A percentile compares a stretch with the other conserved stretches of the same genome.
These are phyloP conservation scores for Davidsoniella virescens DNA, from an alignment of 2,329 filamentous ascomycete genomes.

Conservation along the genomic window DNA sequence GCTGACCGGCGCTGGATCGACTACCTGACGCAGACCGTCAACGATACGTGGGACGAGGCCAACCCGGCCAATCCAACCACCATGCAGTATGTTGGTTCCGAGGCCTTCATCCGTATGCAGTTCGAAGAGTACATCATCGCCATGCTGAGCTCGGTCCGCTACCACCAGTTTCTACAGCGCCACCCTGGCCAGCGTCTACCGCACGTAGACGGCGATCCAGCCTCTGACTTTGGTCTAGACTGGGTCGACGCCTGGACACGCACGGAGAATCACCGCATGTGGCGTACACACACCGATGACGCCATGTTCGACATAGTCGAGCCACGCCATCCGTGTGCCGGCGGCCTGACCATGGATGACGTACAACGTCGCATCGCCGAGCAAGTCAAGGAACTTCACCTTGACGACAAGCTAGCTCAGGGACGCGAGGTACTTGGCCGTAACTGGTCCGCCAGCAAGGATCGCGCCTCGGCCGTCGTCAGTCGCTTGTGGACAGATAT, in stretches of 20 bases:
- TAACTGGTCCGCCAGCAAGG: constrained; percentile 72
- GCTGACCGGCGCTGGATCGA: constrained; percentile 95
- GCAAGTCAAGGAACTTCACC: constrained; percentile 83
- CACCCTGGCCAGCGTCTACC: constrained; percentile 42
- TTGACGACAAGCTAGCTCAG: constrained; percentile 77
- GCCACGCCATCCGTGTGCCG: constrained; percentile 82
- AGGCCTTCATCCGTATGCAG: constrained; percentile 92
- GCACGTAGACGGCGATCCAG: constrained; percentile 67
- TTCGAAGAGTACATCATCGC: constrained; percentile 94
- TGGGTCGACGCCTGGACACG: constrained; percentile 78
- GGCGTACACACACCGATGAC: constrained; percentile 62
- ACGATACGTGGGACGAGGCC: constrained; percentile 89
- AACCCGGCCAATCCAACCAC: constrained; percentile 85
- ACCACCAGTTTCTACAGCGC: constrained; percentile 51
- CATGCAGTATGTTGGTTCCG: constrained; percentile 84
- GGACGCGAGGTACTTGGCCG: constrained; percentile 75
- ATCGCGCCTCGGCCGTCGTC: constrained; percentile 75
- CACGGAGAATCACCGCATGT: constrained; percentile 85
- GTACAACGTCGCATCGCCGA: constrained; percentile 78
- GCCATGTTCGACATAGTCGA: constrained; percentile 91
- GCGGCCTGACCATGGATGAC: constrained; percentile 84
- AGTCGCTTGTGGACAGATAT: constrained; percentile 84
- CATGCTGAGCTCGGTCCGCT: constrained; percentile 76
- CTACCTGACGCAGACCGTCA: constrained; percentile 79
- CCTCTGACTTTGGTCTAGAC: constrained; percentile 64